These are phyloP conservation scores for Trametes cinnabarina DNA, from an alignment of 768 basidiomycete genomes.

Conservation along the genomic window DNA sequence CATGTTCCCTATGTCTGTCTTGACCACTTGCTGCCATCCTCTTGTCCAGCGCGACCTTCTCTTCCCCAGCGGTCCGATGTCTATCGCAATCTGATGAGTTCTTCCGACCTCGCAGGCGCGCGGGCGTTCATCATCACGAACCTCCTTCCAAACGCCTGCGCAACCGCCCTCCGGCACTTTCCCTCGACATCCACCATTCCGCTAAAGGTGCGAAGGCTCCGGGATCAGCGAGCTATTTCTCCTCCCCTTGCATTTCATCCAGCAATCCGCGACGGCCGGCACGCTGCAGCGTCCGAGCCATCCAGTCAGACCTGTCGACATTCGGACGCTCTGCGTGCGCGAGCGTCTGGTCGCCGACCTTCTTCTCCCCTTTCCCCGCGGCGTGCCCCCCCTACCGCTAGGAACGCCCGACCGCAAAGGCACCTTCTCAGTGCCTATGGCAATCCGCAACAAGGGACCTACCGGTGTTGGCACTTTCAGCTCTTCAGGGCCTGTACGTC, in stretches of 20 bases:
- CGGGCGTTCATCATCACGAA: neutral
- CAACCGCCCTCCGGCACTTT: neutral
- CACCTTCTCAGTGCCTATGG: neutral
- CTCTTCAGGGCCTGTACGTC: neutral
- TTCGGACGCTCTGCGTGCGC: neutral
- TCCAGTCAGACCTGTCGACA: neutral
- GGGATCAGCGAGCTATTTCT: neutral
- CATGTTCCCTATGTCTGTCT: neutral
- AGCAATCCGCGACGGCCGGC: neutral
- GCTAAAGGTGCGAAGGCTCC: slow-evolving; percentile 1
- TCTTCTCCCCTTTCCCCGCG: neutral
- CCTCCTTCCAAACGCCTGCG: neutral
- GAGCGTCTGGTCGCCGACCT: neutral
- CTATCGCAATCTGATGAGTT: neutral
- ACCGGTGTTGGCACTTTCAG: neutral
- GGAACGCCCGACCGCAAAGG: neutral
- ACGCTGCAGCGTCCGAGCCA: neutral
- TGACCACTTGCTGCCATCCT: neutral
- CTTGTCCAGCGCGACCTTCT: neutral
- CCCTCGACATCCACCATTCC: neutral
- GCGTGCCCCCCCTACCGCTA: neutral
- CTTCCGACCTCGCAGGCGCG: neutral
- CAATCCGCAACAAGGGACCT: neutral
- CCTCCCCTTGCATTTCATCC: neutral
- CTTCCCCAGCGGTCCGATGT: slow-evolving; percentile 10